Base-by-base conservation (phyloP, 1,284 basidiomycete species). In the Polyporus tsugae region DNA sequence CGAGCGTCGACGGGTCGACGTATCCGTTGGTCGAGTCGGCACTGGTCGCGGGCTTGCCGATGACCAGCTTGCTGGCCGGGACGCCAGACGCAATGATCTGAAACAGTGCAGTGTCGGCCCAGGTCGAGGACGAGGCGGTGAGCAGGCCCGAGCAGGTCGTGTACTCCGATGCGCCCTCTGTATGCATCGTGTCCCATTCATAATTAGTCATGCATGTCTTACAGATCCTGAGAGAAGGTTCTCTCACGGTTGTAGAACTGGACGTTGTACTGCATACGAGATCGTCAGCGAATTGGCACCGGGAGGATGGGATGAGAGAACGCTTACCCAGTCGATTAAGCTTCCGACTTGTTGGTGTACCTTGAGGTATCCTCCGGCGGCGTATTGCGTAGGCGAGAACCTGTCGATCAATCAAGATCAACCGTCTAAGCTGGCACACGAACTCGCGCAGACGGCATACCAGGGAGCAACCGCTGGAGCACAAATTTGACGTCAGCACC, bases 201-300 rank as follows among this genome's bases (percentile, higher is more conserved):
- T 29, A 29, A 29, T 49, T 10, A 44, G 29, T 22, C 11, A 17
- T 13, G 35, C n/a, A 6, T 10, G 11, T 10, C 38, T 39, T 25
- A 38, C 38, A n/a, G n/a, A 17, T 39, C 36, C 46, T 22, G 10
- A 35, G 38, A 4, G 10, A 38, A 38, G 33, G 10, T n/a, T n/a
- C 19, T 78, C 83, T 71, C 72, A 89, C 89, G 89, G 75, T 91
- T 90, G 78, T 91, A 90, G 78, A 84, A 83, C 75, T 85, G 84
- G 36, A 86, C 75, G 64, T 86, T 86, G 73, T 86, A 86, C 84
- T 82, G 68, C 11, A 44, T 62, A 61, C 41, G 25, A 15, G 10
- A 58, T 57, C 42, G 46, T 42, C 39, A 57, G 53, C 17, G 33
- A 15, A 36, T 22, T 9, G 33, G 4, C 4, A 10, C 22, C 22